Evolutionary conservation across 129 eudicot species (phyloP), one percentile per base, ranked within the genome.

Genomic region (Artemisia argyi): DNA sequence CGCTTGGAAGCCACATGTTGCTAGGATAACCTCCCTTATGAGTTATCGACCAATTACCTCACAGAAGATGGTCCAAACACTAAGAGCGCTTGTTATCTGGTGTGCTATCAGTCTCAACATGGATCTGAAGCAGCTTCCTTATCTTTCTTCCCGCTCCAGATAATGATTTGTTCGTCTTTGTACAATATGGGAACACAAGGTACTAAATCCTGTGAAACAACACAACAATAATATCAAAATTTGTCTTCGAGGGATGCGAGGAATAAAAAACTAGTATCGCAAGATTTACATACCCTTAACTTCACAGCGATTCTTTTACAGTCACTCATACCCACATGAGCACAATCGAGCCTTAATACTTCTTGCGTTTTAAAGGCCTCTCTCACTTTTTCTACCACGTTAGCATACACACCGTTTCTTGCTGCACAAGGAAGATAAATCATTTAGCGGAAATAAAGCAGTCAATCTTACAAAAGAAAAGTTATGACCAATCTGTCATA

Each of bases 291-390:
- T 84, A 94, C 98, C 87, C 91, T 86, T 84, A 90, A 50, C 75
- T 90, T 94, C 61, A 85, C 97, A 19, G 87, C 97, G 44, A 94
- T 94, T 81, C 82, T 94, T 83, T 94, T 87, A 85, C 93, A 94
- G 76, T 94, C 97, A 58, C 87, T 94, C 56, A 80, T 76, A 60
- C 96, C 96, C 57, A 86, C 93, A 73, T 87, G 88, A 58, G 91
- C 54, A 76, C 98, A 94, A 60, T 88, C 93, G 51, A 94, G 73
- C 79, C 86, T 87, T 62, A 90, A 78, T 14, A 94, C 97, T 66
- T 90, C 89, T 84, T 87, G 86, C 3, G 79, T 55, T 59, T 85
- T 74, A 54, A 94, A 94, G 28, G 89, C 95, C 53, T 87, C 91
- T 67, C 97, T 82, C 75, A 94, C 96, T 79, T 81, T 90, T 49